Evolutionary conservation across 176 grass and related monocot species (phyloP), one percentile per base, ranked within the genome.

Genomic region (Otatea glauca): DNA sequence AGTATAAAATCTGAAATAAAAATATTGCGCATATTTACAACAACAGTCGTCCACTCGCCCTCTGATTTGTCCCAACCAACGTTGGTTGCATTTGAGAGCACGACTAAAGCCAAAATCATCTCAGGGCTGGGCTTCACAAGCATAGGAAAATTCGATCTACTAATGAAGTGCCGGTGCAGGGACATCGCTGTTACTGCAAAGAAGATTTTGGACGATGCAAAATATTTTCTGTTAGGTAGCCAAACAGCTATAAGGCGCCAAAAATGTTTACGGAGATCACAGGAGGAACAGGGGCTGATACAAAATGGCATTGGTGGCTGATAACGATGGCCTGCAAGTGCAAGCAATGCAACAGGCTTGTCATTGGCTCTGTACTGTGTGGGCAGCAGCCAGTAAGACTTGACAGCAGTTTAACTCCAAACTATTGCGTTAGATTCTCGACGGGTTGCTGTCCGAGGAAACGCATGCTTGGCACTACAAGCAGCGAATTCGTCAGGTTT

Each of bases 151-250:
- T 27, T 35, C 17, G 35, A 59, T 16, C 41, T 12, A 18, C 49
- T 14, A 56, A 27, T 24, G 43, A 47, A 49, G 27, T 20, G 20
- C 10, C 63, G 1, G 53, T 68, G 75, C 29, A 32, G 60, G 48
- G 11, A 72, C 78, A 34, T 86, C 78, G 65, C 56, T 86, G 72
- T 82, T 55, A 4, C 32, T 10, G 54, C 83, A 21, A 72, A 34
- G 72, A 70, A 38, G 78, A 6, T 58, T 56, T 86, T 65, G 78
- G 83, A 64, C 18, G 72, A 70, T 3, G 76, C 76, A 25, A n/a
- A 13, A 50, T 25, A 50, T 66, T 6, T 63, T 81, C 51, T 0
- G 69, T 61, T 63, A n/a, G 88, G 51, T 76, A 34, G 70, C 49
- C 75, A 62, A 76, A 68, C 71, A 63, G 43, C 56, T 23, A 12